A percentile compares a stretch with the other conserved stretches of the same genome.
Evolutionary conservation across 2,329 filamentous ascomycete species (phyloP).

Genomic region (Colletotrichum eremochloae): DNA sequence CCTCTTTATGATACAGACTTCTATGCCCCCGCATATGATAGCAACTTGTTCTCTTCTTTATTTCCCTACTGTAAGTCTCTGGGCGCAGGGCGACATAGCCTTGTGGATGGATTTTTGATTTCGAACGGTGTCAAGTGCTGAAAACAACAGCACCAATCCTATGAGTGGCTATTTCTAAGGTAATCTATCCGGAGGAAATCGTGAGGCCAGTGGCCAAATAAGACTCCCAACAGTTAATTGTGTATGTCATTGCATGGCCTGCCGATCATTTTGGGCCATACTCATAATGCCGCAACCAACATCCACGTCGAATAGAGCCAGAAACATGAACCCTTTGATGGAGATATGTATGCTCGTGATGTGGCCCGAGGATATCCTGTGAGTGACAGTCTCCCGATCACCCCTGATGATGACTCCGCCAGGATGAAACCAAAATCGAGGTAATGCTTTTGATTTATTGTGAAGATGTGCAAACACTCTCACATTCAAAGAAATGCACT

Average conservation of each 20-base stretch:
- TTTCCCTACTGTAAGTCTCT: background rate
- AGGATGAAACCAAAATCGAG: background rate
- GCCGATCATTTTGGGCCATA: background rate
- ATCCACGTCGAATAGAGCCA: background rate
- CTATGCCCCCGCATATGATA: background rate
- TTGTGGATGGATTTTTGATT: background rate
- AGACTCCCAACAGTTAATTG: background rate
- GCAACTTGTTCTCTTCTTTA: background rate
- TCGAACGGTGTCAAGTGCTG: background rate
- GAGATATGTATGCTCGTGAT: background rate
- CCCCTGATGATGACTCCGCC: background rate
- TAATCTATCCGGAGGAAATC: background rate
- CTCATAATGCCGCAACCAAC: background rate
- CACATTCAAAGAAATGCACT: no score
- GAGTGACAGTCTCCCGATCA: background rate
- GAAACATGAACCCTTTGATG: no score
- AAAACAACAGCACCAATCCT: background rate
- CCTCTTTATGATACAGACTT: fast-evolving
- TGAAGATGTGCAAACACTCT: no score
- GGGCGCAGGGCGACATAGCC: no score
- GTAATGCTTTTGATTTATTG: no score
- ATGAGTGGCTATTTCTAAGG: background rate
- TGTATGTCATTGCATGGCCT: background rate
- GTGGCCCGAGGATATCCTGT: background rate
- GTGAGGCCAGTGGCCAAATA: background rate